These are phyloP conservation scores for Phaeolepiota aurea DNA, from an alignment of 768 basidiomycete genomes.

Conservation along the genomic window DNA sequence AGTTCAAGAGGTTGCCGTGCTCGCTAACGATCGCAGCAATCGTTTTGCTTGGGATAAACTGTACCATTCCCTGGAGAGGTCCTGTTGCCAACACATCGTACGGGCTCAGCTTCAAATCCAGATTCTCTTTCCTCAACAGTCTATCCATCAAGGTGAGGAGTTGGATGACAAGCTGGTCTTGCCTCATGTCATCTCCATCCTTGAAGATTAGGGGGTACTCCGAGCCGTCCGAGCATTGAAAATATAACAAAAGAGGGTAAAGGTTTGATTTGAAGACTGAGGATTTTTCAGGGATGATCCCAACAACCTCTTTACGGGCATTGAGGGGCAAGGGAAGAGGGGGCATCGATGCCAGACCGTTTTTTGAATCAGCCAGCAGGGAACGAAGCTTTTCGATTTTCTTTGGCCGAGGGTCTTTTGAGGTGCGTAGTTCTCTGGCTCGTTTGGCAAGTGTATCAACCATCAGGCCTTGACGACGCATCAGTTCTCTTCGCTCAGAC, in stretches of 20 bases:
- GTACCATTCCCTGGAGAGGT: conserved; percentile 87
- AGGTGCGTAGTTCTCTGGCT: conserved; percentile 79
- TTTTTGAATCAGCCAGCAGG: conserved; percentile 78
- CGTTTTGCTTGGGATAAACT: conserved; percentile 94
- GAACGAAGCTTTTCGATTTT: conserved; percentile 95
- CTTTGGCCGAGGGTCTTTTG: conserved; percentile 91
- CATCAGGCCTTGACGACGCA: conserved; percentile 86
- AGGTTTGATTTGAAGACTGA: conserved; percentile 97
- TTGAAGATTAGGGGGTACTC: conserved; percentile 98
- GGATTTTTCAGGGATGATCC: conserved; percentile 87
- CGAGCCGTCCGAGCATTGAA: conserved; percentile 75
- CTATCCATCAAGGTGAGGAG: conserved; percentile 98
- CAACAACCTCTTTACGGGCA: conserved; percentile 75
- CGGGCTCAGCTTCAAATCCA: conserved; percentile 86
- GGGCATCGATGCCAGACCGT: conserved; percentile 69
- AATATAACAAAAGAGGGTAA: conserved; percentile 84
- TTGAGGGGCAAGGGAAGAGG: conserved; percentile 87
- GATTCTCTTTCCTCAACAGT: conserved; percentile 85
- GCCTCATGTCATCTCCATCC: conserved; percentile 97
- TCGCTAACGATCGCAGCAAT: conserved; percentile 93
- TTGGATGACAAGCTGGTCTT: conserved; percentile 97
- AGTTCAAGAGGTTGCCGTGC: conserved; percentile 80
- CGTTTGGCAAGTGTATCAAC: conserved; percentile 80
- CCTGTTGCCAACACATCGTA: conserved; percentile 94
- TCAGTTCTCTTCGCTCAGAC: conserved; percentile 74